Conservation (phyloP, 2,329 filamentous ascomycete genomes). For the Fusarium sp. region DNA sequence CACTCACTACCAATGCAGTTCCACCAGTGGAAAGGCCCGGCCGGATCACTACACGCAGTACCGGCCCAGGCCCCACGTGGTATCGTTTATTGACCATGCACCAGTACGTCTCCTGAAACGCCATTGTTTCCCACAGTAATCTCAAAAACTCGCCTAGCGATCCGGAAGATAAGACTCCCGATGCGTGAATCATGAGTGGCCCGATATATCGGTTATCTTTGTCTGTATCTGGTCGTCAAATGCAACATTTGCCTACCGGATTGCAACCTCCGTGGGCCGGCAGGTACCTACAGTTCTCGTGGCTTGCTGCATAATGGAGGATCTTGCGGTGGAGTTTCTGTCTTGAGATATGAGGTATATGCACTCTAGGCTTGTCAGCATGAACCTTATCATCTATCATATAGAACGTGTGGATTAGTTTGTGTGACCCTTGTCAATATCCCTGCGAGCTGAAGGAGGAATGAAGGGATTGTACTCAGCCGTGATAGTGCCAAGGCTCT, state of each 20-base stretch:
- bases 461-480: fast-evolving
- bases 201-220: not conserved
- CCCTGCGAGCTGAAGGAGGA: not conserved
- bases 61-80: not conserved
- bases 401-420: not conserved
- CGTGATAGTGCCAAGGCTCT: not conserved
- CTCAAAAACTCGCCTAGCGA: not conserved
- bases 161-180: not conserved
- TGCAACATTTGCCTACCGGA: not conserved
- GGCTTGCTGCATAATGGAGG: too few relatives aligned
- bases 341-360: not conserved
- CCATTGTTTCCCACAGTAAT: not conserved
- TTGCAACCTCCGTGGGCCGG: not conserved
- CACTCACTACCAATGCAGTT: not conserved
- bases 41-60: not conserved
- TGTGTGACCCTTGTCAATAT: not conserved
- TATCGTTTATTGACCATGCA: not conserved
- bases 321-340: too few relatives aligned
- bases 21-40: not conserved
- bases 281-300: not conserved
- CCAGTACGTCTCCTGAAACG: not conserved
- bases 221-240: not conserved
- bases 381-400: not conserved
- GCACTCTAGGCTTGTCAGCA: not conserved
- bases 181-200: not conserved